These are phyloP conservation scores for Suillus occidentalis DNA, from an alignment of 768 basidiomycete genomes.

Conservation along the genomic window DNA sequence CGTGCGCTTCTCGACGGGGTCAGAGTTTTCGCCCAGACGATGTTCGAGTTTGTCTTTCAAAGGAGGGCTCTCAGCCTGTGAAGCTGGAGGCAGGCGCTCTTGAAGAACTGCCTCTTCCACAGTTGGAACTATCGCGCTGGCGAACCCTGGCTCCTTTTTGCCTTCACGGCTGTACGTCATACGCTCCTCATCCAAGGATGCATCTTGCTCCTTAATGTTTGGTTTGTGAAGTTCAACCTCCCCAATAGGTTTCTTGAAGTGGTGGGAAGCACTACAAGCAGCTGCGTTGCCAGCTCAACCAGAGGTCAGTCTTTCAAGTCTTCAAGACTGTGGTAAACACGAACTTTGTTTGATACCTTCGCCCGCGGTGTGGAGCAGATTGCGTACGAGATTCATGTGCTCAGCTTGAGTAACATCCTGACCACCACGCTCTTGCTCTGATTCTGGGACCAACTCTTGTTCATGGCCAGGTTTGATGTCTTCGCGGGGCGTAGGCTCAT, in stretches of 20 bases:
- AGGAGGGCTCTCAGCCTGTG: conserved; percentile 29
- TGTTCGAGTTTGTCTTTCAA: conserved; percentile 29
- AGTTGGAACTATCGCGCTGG: conserved; percentile 63
- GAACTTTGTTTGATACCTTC: conserved; percentile 54
- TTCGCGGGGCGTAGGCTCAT: conserved; percentile 59
- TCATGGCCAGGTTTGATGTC: conserved; percentile 50
- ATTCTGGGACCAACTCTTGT: conserved; percentile 74
- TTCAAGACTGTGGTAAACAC: conserved; percentile 3
- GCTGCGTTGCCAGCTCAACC: conserved; percentile 42
- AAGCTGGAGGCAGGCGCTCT: conserved; percentile 44
- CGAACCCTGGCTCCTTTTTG: conserved; percentile 53
- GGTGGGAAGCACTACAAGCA: conserved; percentile 35
- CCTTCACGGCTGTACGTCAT: conserved; percentile 54
- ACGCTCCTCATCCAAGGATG: conserved; percentile 48
- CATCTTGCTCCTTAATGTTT: conserved; percentile 25
- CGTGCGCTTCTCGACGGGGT: conserved; percentile 33
- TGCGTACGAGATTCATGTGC: conserved; percentile 32
- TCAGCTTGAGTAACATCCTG: conserved; percentile 43
- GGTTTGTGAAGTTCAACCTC: conserved; percentile 1
- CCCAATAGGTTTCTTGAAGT: conserved; percentile 34
- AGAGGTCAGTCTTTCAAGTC: conserved; percentile 8
- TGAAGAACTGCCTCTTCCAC: conserved; percentile 64
- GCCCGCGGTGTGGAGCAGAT: conserved; percentile 35
- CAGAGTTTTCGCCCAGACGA: conserved; percentile 17
- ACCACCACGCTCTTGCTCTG: conserved; percentile 56